These are phyloP conservation scores for Camelina hispida DNA, from an alignment of 345 rosid genomes.

Conservation along the genomic window DNA sequence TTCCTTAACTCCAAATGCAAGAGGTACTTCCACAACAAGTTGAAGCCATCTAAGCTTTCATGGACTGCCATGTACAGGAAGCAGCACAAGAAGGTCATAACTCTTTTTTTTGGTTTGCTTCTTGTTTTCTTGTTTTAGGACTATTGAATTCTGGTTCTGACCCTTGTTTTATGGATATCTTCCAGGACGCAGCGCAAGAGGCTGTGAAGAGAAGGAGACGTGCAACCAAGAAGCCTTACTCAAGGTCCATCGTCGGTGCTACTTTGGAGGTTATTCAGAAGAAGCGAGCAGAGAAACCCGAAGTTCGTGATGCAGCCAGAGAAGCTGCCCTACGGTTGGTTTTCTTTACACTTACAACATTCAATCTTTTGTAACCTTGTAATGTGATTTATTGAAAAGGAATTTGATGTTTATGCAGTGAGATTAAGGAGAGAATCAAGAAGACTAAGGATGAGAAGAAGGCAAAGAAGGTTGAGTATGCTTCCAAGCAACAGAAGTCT, in stretches of 20 bases:
- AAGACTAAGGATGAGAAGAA: conserved; percentile 85
- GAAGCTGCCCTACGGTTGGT: conserved; percentile 71
- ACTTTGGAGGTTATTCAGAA: conserved; percentile 75
- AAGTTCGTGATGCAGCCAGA: conserved; percentile 81
- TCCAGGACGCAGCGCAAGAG: conserved; percentile 70
- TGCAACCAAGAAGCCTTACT: conserved; percentile 72
- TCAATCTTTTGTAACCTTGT: background rate
- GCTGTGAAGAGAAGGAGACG: conserved; percentile 72
- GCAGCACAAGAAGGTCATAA: conserved; percentile 73
- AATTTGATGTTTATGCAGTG: conserved; percentile 46
- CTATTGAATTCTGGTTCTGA: background rate
- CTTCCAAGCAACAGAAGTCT: conserved; percentile 63
- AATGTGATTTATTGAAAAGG: background rate
- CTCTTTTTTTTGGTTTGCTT: background rate
- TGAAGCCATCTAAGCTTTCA: conserved; percentile 81
- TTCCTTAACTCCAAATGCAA: conserved; percentile 77
- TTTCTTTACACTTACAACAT: background rate
- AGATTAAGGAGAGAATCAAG: conserved; percentile 84
- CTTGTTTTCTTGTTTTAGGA: background rate
- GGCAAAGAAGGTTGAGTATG: conserved; percentile 76
- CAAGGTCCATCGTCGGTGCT: conserved; percentile 77
- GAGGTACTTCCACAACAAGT: conserved; percentile 76
- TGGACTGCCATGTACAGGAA: conserved; percentile 89
- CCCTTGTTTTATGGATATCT: background rate
- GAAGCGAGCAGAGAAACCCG: conserved; percentile 77